These are phyloP conservation scores for Fremontodendron californicum DNA, from an alignment of 345 rosid genomes.

Conservation along the genomic window DNA sequence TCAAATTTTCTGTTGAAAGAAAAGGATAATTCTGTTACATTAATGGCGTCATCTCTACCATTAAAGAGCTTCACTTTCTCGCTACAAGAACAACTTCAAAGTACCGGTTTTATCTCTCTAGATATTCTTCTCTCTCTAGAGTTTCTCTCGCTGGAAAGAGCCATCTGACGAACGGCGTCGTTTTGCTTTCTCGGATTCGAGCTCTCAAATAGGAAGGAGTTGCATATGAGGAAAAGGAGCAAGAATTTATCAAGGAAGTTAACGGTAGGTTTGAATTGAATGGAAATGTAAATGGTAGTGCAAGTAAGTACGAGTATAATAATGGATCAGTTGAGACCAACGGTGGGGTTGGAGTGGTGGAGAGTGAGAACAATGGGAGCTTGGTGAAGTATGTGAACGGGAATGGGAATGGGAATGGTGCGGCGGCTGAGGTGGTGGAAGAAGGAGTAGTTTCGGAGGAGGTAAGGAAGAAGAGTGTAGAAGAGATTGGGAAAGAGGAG, in stretches of 20 bases:
- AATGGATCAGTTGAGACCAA: conserved; percentile 22
- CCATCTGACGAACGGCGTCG: conserved; percentile 2
- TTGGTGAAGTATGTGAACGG: conserved; percentile 63
- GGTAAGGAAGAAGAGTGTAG: conserved; percentile 78
- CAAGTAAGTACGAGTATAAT: neutral
- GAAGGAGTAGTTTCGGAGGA: conserved; percentile 42
- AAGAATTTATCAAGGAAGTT: conserved; percentile 11
- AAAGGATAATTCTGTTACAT: neutral
- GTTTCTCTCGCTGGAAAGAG: conserved; percentile 19
- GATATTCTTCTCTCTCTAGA: conserved; percentile 24
- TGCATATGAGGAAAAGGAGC: conserved; percentile 17
- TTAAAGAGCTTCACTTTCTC: conserved; percentile 43
- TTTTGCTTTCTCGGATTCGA: conserved; percentile 35
- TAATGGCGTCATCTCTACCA: conserved; percentile 51
- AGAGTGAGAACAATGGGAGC: conserved; percentile 42
- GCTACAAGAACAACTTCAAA: conserved; percentile 28
- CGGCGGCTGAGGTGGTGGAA: conserved; percentile 21
- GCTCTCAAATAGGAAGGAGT: conserved; percentile 43
- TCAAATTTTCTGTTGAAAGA: neutral
- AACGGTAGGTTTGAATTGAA: conserved; percentile 6
- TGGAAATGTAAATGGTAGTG: conserved; percentile 13
- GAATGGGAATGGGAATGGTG: conserved; percentile 58
- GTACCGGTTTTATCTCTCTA: conserved; percentile 25
- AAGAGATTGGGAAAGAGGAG: conserved; percentile 91
- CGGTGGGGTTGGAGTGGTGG: conserved; percentile 23